Evolutionary conservation across 345 rosid genomes (phyloP), one percentile per base, ranked within the genome.

Genomic region (Eucalyptus cloeziana): DNA sequence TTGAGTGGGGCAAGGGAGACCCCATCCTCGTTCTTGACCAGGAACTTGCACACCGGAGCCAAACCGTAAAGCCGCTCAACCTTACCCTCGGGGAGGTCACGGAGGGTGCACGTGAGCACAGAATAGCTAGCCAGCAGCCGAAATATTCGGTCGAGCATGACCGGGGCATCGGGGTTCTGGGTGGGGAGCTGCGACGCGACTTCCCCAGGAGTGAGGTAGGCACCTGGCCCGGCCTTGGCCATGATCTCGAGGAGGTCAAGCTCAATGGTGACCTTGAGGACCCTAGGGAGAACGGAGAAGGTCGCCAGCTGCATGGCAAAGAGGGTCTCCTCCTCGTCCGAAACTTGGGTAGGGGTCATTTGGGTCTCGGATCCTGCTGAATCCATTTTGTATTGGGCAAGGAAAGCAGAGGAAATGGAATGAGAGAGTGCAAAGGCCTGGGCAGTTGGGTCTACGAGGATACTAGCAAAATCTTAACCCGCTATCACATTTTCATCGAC

Each of bases 201-300:
- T 49, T 96, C 97, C 4, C 90, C 43, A 0, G 99, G 94, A 49
- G 97, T 95, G 54, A 95, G 58, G 88, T 92, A 90, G 7, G 93
- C 94, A 8, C 93, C 93, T 11, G 94, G 87, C 6, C 94, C 93
- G 2, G 95, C 92, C 91, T 92, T 95, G 10, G 95, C 94, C 91
- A 97, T 94, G 92, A 97, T 95, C 92, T 97, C 97, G 11, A 96
- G 96, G 40, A 97, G 92, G 89, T 96, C 99, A 0, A 97, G 98
- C 85, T 97, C 99, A 7, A 97, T 86, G 87, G 99, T 96, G 3
- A 99, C 47, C 91, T 96, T 96, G 56, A 97, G 96, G 86, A 93
- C 94, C 99, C 96, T 97, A 2, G 99, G 98, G 10, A 96, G 95
- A 50, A 95, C 96, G 2, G 98, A 96, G 24, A 94, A 95, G 27